Conservation (phyloP, 1,284 basidiomycete species). For the Lignosus rhinocerotis region DNA sequence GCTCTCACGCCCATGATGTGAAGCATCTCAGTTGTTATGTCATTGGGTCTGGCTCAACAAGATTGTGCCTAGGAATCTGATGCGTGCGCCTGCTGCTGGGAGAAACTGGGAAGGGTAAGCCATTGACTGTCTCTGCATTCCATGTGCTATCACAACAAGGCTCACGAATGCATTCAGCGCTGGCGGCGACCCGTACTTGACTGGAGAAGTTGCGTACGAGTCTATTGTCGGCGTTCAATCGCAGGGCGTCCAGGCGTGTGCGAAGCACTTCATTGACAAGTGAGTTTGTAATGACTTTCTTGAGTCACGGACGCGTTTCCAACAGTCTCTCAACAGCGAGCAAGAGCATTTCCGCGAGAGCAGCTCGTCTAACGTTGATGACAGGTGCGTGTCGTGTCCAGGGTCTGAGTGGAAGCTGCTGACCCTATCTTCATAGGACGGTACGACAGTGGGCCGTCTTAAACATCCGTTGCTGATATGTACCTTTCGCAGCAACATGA, state of each 20-base stretch:
- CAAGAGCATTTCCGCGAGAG: slow-evolving; percentile 57
- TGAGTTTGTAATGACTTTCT: slow-evolving; percentile 5
- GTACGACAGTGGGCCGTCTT: not conserved
- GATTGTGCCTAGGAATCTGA: slow-evolving; percentile 45
- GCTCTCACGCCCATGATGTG: slow-evolving; percentile 58
- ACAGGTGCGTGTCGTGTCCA: slow-evolving; percentile 42
- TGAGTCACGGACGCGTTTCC: not conserved
- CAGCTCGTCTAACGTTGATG: slow-evolving; percentile 64
- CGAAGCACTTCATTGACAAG: slow-evolving; percentile 68
- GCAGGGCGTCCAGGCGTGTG: slow-evolving; percentile 58
- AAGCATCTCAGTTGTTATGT: slow-evolving; percentile 6
- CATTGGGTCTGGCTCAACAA: not conserved
- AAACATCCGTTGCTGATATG: not conserved
- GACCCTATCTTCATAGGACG: slow-evolving; percentile 4
- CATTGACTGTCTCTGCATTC: no score
- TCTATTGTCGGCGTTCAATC: slow-evolving; percentile 64
- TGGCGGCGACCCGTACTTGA: slow-evolving; percentile 65
- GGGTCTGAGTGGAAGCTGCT: not conserved
- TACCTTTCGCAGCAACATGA: slow-evolving; percentile 48
- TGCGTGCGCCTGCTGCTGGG: slow-evolving; percentile 66
- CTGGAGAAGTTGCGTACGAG: slow-evolving; percentile 61
- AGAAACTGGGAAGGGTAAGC: slow-evolving; percentile 72
- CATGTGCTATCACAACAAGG: no score
- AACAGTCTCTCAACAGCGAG: slow-evolving; percentile 33
- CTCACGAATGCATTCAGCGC: slow-evolving; percentile 35